Base-by-base conservation (phyloP, 768 basidiomycete species). In the Termitomyces bulborhizus region DNA sequence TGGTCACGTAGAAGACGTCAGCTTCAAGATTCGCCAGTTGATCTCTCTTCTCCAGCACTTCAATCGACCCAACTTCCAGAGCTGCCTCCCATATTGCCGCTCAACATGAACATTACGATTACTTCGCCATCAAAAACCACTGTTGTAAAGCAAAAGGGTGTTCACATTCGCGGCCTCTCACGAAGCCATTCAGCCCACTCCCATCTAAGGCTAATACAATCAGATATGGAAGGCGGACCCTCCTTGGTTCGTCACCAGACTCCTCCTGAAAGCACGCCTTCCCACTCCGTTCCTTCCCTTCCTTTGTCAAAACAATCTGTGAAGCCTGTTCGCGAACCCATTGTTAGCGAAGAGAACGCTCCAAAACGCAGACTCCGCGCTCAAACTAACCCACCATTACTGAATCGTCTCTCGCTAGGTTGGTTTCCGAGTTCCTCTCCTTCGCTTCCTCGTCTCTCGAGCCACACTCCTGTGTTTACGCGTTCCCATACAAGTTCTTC, bases 341-440 rank as follows among this genome's bases (percentile, higher is more conserved):
- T 39, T 26, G 46, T 40, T 18, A 12, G 32, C 55, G 58, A 60
- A 55, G 53, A 57, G n/a, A 50, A 60, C 56, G 29, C 55, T 21
- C 62, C 66, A 51, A 59, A 55, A 45, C 64, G 66, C 54, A 63
- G 71, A 55, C 68, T 68, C 21, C 74, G 76, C n/a, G 71, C 70
- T 18, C 72, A 81, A 34, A 86, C 87, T 21, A 88, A 85, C 57
- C 85, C 88, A 3, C 84, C 86, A 18, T 69, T 88, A 50, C 66
- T 90, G 39, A 85, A 84, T 65, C 82, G 88, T 42, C 68, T 89
- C 59, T 90, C 87, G 8, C 69, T 87, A 58, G 84, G 81, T 60
- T 68, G 87, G 39, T 84, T 88, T 55, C 76, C 79, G 8, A 73
- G 74, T 41, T 70, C 76, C 15, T 70, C 76, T 27, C 67, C 73